Percentiles rank a stretch among this genome's conserved stretches.
These are phyloP conservation scores for Penicillium turbatum DNA, from an alignment of 495 filamentous ascomycete genomes.

Conservation along the genomic window DNA sequence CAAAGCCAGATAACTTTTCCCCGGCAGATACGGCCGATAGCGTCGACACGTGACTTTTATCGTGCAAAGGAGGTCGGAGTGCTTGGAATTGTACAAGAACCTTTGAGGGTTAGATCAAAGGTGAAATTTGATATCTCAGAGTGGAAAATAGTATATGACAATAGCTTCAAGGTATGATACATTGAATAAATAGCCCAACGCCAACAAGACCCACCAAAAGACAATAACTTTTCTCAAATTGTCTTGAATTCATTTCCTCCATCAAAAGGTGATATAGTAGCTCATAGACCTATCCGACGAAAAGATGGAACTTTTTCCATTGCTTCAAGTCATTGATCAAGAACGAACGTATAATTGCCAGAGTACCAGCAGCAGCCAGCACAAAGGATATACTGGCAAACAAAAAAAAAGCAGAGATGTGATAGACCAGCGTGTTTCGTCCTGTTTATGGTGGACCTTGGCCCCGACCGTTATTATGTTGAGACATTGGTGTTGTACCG, in stretches of 20 bases:
- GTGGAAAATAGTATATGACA: slow-evolving; percentile 2
- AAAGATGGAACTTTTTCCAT: background rate
- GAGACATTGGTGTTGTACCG: slow-evolving; percentile 12
- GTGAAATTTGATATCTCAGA: background rate
- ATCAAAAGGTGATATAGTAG: background rate
- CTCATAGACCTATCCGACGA: background rate
- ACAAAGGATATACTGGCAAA: background rate
- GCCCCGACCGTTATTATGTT: slow-evolving; percentile 9
- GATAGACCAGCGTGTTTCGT: too few relatives aligned
- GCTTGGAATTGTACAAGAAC: too few relatives aligned
- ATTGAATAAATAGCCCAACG: background rate
- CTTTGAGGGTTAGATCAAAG: too few relatives aligned
- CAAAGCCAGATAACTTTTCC: background rate
- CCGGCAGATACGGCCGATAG: background rate
- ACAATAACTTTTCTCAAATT: background rate
- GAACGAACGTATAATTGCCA: background rate
- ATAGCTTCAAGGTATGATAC: background rate
- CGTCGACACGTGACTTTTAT: background rate
- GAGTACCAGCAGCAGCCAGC: background rate
- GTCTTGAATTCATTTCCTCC: background rate
- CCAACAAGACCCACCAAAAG: background rate
- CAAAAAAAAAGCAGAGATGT: background rate
- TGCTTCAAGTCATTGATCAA: background rate
- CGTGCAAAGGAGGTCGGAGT: background rate
- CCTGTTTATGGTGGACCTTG: slow-evolving; percentile 3